Conservation (phyloP, 2,329 filamentous ascomycete genomes). For the Calonectria hawksworthii region DNA sequence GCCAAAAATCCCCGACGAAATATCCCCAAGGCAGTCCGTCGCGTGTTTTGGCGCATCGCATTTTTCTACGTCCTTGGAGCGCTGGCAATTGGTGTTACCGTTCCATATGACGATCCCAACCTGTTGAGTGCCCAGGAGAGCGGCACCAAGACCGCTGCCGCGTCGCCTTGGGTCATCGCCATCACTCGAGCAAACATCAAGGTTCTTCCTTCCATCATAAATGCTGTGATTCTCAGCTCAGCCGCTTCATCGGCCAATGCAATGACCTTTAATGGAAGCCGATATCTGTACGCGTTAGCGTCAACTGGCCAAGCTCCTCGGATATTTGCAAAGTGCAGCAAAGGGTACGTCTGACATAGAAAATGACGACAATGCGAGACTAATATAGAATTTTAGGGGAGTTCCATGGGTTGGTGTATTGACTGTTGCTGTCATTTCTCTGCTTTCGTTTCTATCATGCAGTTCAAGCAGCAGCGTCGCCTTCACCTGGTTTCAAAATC, state of each 20-base stretch:
- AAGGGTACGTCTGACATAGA: neutral
- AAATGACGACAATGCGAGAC: no score
- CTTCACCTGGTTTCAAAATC: slow-evolving; percentile 52
- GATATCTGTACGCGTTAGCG: slow-evolving; percentile 63
- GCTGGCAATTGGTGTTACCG: slow-evolving; percentile 55
- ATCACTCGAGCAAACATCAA: slow-evolving; percentile 63
- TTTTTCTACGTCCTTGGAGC: slow-evolving; percentile 55
- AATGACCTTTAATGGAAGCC: slow-evolving; percentile 66
- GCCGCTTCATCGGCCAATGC: slow-evolving; percentile 72
- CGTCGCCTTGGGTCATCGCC: slow-evolving; percentile 72
- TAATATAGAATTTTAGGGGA: neutral
- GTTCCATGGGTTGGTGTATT: neutral
- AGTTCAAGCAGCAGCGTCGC: neutral
- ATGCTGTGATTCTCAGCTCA: slow-evolving; percentile 70
- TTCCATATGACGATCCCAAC: slow-evolving; percentile 52
- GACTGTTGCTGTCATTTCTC: neutral
- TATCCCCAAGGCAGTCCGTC: slow-evolving; percentile 48
- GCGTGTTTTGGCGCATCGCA: slow-evolving; percentile 53
- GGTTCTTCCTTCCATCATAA: slow-evolving; percentile 63
- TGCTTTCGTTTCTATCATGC: neutral
- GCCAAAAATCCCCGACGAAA: slow-evolving; percentile 5
- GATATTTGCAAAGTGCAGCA: slow-evolving; percentile 44
- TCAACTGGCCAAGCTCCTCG: slow-evolving; percentile 57
- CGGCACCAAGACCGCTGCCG: slow-evolving; percentile 60
- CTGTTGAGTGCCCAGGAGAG: slow-evolving; percentile 53